Evolutionary conservation across 208 protist genomes (phyloP).

Genomic region (Wallacemonas sp.): DNA sequence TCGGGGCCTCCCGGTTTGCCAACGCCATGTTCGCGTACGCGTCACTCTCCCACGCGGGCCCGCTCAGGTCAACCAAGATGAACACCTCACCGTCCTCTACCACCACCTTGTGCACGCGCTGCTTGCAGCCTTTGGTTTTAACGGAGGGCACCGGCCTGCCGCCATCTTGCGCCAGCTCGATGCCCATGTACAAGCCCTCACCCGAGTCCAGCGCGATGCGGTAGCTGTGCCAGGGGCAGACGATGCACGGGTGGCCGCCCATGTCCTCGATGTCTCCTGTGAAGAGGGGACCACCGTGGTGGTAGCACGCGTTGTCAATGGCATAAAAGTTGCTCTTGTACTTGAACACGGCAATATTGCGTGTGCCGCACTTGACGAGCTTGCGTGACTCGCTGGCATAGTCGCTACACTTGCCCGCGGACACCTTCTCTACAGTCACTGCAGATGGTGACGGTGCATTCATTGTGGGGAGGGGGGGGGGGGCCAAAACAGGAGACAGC

Average conservation of each 20-base stretch:
- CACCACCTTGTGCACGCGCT: conserved; percentile 71
- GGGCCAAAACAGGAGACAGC: background rate
- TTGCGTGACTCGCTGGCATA: conserved; percentile 56
- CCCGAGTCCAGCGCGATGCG: conserved; percentile 87
- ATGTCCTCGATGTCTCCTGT: conserved; percentile 91
- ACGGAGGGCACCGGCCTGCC: conserved; percentile 35
- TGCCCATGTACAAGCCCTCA: conserved; percentile 83
- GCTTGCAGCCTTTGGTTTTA: conserved; percentile 85
- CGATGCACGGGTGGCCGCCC: conserved; percentile 84
- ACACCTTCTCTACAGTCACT: conserved; percentile 16
- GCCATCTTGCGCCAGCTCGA: conserved; percentile 44
- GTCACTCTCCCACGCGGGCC: conserved; percentile 65
- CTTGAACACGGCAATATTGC: conserved; percentile 83
- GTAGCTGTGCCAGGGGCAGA: conserved; percentile 92
- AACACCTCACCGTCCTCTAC: conserved; percentile 72
- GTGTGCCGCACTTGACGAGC: conserved; percentile 73
- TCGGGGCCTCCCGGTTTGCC: conserved; percentile 65
- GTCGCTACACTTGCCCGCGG: conserved; percentile 26
- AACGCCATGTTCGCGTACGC: conserved; percentile 73
- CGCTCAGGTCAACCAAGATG: conserved; percentile 52
- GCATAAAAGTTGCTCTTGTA: conserved; percentile 71
- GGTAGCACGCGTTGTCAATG: conserved; percentile 93
- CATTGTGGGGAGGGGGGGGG: background rate
- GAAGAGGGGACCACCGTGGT: conserved; percentile 88
- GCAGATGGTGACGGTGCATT: background rate